Base-by-base conservation (phyloP, 352 stramenopile species). In the Phytophthora hybrid region DNA sequence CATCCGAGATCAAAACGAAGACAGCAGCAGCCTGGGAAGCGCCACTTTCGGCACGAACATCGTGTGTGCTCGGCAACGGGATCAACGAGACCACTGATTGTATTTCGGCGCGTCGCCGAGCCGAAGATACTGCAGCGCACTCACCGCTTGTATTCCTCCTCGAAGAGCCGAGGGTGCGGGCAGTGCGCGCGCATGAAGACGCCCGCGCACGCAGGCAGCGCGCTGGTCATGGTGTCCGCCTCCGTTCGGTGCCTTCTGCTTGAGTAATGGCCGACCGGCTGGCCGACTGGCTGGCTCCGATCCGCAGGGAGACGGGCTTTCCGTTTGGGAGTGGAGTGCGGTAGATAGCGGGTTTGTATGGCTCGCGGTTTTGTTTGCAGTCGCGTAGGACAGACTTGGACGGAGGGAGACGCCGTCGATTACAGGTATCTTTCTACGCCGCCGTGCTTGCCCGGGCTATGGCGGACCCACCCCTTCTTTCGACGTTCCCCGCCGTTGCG, bases 141-240 rank as follows among this genome's bases (percentile, higher is more conserved):
- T 61, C 59, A 92, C 84, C 84, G 80, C 65, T 92, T 92, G 80
- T 92, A 92, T 63, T 92, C 84, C 31, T 59, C 59, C 49, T 80
- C 55, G 59, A 92, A 92, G 34, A 92, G 72, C 66, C 61, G 59
- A 13, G 70, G 32, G 46, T 92, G 84, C 16, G 53, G 31, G 64
- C 84, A 92, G 51, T 67, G 71, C 23, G 62, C 58, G 53, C 70
- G 79, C 49, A 74, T 75, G 52, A 92, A 90, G 21, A 73, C 71
- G 46, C 81, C 86, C 18, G 76, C 66, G 60, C 82, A 76, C 4
- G 78, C 61, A 18, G 58, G 68, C 63, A 76, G 61, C 39, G 46
- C 44, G 5, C 14, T 66, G 10, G 60, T 32, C 71, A 74, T 77
- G 26, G 11, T 21, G 39, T 34, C 29, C 23, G 18, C 1, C 8